Evolutionary conservation across 2,329 filamentous ascomycete species (phyloP), one percentile per base, ranked within the genome.

Genomic region (Thielaviopsis populi): DNA sequence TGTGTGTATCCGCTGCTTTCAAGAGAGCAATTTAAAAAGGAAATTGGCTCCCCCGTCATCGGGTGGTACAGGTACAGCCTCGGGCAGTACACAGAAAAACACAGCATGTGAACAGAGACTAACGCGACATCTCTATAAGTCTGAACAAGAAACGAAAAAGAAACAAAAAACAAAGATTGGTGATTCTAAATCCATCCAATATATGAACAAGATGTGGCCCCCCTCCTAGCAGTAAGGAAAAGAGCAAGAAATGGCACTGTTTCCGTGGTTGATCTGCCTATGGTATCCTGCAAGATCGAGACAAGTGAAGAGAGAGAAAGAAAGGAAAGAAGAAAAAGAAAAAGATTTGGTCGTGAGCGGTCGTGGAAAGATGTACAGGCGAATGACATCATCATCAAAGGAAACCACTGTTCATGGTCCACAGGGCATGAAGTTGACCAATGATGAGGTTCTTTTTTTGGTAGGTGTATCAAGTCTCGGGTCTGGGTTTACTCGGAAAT

Each of bases 401-500:
- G 53, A 56, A 8, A 56, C 30, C 53, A 37, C 27, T 37, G 30
- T 10, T 37, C 53, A 33, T 10, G 30, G n/a, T 4, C n/a, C 53
- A 30, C 2, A 56, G n/a, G 24, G 24, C 5, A 7, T 50, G 46
- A 27, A 50, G 24, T 50, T 24, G 2, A 56, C 37, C 53, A 33
- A 8, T 37, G 53, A 4, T n/a, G 30, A 37, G 8, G 27, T 56
- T 56, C 30, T 56, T 56, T 56, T 56, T 56, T 46, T 46, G 42
- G 42, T 3, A 8, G 53, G 27, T 7, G 60, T n/a, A 30, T 50
- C 24, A 19, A 42, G 41, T 33, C 30, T 40, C 10, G 10, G 6
- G 40, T 19, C 22, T 27, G 15, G 22, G 60, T 66, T 71, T 74
- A 75, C 69, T 71, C 61, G 61, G 74, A 75, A 71, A 81, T 80